phyloP scores from a whole-genome alignment of 345 rosid genomes.

The Clarkia xantiana region DNA sequence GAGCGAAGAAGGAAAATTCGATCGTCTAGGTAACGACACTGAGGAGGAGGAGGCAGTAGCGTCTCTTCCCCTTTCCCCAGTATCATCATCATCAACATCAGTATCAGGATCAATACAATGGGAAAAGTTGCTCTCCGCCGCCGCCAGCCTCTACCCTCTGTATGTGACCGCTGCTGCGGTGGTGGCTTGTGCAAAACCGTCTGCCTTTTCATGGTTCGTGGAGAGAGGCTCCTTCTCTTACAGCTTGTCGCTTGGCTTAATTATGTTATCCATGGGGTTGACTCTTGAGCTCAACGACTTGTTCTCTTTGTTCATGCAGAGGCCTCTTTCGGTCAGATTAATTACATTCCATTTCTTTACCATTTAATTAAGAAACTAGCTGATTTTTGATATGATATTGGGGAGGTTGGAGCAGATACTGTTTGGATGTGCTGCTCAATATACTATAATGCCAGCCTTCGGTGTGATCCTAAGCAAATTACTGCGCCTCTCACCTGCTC shows the following conservation, averaged over 20 bases:
- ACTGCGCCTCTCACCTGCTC: constrained; percentile 44
- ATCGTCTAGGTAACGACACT: too few relatives aligned
- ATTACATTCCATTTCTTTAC: background rate
- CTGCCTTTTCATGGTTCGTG: constrained; percentile 45
- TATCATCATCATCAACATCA: too few relatives aligned
- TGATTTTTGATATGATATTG: background rate
- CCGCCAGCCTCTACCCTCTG: constrained; percentile 53
- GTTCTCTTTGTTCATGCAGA: constrained; percentile 30
- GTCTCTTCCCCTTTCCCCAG: too few relatives aligned
- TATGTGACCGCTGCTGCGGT: constrained; percentile 42
- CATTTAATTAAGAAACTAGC: background rate
- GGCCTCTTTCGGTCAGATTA: constrained; percentile 43
- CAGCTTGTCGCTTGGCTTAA: constrained; percentile 38
- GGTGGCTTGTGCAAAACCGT: constrained; percentile 49
- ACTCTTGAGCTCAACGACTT: constrained; percentile 53
- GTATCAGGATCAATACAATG: too few relatives aligned
- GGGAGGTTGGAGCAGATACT: constrained; percentile 28
- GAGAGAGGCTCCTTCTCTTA: constrained; percentile 34
- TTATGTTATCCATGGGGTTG: constrained; percentile 62
- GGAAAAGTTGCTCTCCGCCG: constrained; percentile 18
- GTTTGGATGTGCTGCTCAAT: constrained; percentile 51
- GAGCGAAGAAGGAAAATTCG: too few relatives aligned
- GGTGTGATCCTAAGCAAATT: constrained; percentile 30
- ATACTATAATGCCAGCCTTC: constrained; percentile 44
- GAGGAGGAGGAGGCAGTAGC: too few relatives aligned